Base-by-base conservation (phyloP, 1,139 yeast genomes). In the Diutina sp. region DNA sequence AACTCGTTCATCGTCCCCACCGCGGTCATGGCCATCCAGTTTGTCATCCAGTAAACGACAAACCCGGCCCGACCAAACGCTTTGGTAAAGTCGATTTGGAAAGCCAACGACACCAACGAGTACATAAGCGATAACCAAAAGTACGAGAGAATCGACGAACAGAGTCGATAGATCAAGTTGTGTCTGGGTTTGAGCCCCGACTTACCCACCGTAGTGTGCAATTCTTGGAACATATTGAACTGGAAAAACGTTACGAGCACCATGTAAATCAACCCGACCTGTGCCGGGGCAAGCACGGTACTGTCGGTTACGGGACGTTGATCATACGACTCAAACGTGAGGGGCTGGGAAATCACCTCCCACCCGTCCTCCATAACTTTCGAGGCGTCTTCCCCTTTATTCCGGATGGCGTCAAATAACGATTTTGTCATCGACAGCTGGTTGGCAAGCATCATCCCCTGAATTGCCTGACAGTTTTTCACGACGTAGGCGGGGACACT, bases 241-340 rank as follows among this genome's bases (percentile, higher is more conserved):
- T 70, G 72, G 67, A 75, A 70, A 59, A 75, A 72, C 16, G 95
- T 83, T 57, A 87, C 69, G 67, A 89, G 83, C 61, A 88, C 79
- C 66, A 85, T 74, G 68, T 83, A 88, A 67, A 89, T 86, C 58
- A 86, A 74, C 55, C 96, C 96, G 61, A 87, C 84, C 66, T 85
- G 89, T 5, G 82, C 68, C 1, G 91, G 89, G 0, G 89, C 90
- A 21, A 77, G 63, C 28, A 84, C 65, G 2, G 79, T 82, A 2
- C 80, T 71, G 61, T 82, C 73, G 2, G 69, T 68, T 58, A 69
- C 75, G 1, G 89, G 87, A 30, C 77, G 73, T 55, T 73, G 67
- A 66, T 85, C 91, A 2, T 61, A 54, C 11, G 3, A 2, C 4
- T n/a, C 25, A 44, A 44, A 16, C 46, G 25, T 16, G 21, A 44